Evolutionary conservation across 768 basidiomycete species (phyloP).

Genomic region (Trametes sanguinea): DNA sequence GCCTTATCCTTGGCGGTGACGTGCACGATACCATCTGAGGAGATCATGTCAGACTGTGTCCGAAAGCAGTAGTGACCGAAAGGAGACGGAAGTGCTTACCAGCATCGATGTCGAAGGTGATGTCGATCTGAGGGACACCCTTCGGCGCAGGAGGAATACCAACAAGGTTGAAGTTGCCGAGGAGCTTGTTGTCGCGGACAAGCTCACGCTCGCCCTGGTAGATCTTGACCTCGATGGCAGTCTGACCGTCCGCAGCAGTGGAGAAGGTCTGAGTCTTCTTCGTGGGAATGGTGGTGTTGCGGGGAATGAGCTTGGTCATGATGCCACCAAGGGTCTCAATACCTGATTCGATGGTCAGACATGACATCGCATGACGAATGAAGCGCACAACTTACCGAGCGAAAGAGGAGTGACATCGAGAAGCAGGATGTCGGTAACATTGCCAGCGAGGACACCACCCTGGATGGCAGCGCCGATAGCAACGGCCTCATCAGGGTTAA

Average conservation of each 20-base stretch:
- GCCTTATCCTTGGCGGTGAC: conserved; percentile 96
- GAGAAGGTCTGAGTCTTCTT: conserved; percentile 99
- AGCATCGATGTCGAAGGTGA: conserved; percentile 97
- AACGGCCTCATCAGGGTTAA: conserved; percentile 99
- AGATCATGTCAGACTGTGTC: not conserved
- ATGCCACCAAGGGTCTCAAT: conserved; percentile 99
- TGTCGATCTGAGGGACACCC: conserved; percentile 77
- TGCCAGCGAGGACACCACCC: conserved; percentile 95
- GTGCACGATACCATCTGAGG: conserved; percentile 89
- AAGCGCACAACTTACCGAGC: conserved; percentile 59
- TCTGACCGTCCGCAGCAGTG: conserved; percentile 98
- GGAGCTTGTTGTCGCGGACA: conserved; percentile 96
- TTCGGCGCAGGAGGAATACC: conserved; percentile 88
- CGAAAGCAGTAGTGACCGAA: too few relatives aligned
- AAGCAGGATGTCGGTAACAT: conserved; percentile 93
- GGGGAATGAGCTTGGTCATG: conserved; percentile 98
- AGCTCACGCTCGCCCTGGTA: conserved; percentile 99
- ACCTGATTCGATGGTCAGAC: conserved; percentile 39
- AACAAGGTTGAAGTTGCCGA: conserved; percentile 99
- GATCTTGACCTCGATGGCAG: conserved; percentile 99
- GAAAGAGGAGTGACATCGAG: conserved; percentile 97
- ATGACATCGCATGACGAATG: not conserved
- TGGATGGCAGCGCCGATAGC: conserved; percentile 98
- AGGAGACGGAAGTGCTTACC: conserved; percentile 41
- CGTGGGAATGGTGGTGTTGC: conserved; percentile 99